phyloP scores from a whole-genome alignment of 2,329 filamentous ascomycete species.

The Ophiostoma sp. region DNA sequence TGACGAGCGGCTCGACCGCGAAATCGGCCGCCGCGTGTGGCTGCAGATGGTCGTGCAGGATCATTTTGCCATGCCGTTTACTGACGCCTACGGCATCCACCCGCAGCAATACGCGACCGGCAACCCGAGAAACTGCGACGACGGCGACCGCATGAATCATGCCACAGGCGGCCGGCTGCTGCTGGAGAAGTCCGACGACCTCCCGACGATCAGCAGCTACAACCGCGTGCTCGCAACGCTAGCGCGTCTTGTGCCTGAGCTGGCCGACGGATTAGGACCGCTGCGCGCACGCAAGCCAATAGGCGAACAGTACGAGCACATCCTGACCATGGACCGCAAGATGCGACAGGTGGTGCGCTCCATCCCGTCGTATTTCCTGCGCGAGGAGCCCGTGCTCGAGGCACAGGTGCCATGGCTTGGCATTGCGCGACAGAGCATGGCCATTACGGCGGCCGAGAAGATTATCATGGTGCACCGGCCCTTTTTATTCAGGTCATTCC shows the following conservation, averaged over 20 bases:
- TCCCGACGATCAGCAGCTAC: conserved; percentile 29
- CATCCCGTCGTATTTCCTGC: conserved; percentile 34
- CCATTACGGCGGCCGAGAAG: conserved; percentile 38
- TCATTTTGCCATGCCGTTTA: conserved; percentile 36
- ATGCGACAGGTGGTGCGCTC: conserved; percentile 34
- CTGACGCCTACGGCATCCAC: conserved; percentile 36
- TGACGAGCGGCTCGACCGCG: conserved; percentile 29
- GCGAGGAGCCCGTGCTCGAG: conserved; percentile 28
- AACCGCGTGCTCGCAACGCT: conserved; percentile 32
- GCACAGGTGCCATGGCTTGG: conserved; percentile 33
- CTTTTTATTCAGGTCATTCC: conserved; percentile 34
- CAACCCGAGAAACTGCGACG: conserved; percentile 34
- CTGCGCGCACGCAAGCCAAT: conserved; percentile 32
- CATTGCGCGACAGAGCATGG: conserved; percentile 35
- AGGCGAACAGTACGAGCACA: conserved; percentile 34
- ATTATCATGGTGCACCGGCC: conserved; percentile 39
- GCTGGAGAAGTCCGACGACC: conserved; percentile 16
- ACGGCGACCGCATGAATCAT: conserved; percentile 33
- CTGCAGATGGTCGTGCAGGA: conserved; percentile 38
- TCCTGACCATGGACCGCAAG: conserved; percentile 33
- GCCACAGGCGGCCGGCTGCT: conserved; percentile 19
- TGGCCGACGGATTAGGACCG: conserved; percentile 34
- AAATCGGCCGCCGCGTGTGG: conserved; percentile 37
- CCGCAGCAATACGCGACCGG: conserved; percentile 35
- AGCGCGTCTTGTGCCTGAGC: conserved; percentile 33